Evolutionary conservation across 2,329 filamentous ascomycete genomes (phyloP).

Genomic region (Ophiocordyceps australis): DNA sequence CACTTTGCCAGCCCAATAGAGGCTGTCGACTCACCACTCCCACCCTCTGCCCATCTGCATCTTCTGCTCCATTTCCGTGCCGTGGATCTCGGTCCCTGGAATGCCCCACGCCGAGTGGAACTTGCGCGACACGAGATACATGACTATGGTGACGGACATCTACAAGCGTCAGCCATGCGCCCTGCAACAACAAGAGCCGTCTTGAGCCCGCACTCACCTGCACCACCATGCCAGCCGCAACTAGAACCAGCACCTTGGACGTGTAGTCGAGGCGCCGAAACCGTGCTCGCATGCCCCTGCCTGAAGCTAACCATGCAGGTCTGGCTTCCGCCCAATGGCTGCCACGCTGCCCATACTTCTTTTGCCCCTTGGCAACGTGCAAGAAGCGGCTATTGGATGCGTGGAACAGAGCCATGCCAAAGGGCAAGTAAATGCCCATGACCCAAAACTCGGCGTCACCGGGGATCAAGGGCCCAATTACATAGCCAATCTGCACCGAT

Average conservation of each 20-base stretch:
- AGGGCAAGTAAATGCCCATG: constrained; percentile 45
- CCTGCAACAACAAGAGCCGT: background rate
- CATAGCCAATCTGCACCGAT: constrained; percentile 17
- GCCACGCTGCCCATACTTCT: constrained; percentile 7
- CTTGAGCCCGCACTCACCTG: constrained; percentile 37
- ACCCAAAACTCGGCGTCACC: constrained; percentile 41
- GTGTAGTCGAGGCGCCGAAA: constrained; percentile 20
- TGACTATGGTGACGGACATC: constrained; percentile 36
- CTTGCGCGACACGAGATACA: constrained; percentile 43
- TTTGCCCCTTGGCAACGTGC: constrained; percentile 33
- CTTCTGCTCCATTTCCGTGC: constrained; percentile 29
- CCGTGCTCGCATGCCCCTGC: constrained; percentile 8
- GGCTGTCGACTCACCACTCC: constrained; percentile 35
- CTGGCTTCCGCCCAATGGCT: background rate
- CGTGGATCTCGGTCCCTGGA: constrained; percentile 37
- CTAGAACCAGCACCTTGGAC: constrained; percentile 24
- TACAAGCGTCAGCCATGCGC: constrained; percentile 9
- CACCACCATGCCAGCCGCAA: constrained; percentile 33
- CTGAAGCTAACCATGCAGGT: constrained; percentile 4
- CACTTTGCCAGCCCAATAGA: background rate
- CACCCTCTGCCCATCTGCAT: constrained; percentile 30
- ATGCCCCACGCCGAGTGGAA: constrained; percentile 42
- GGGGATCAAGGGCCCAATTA: constrained; percentile 18
- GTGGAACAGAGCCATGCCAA: constrained; percentile 47
- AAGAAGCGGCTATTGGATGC: constrained; percentile 42